phyloP scores from a whole-genome alignment of 441 rosid genomes.

The Raphanus hybrid region DNA sequence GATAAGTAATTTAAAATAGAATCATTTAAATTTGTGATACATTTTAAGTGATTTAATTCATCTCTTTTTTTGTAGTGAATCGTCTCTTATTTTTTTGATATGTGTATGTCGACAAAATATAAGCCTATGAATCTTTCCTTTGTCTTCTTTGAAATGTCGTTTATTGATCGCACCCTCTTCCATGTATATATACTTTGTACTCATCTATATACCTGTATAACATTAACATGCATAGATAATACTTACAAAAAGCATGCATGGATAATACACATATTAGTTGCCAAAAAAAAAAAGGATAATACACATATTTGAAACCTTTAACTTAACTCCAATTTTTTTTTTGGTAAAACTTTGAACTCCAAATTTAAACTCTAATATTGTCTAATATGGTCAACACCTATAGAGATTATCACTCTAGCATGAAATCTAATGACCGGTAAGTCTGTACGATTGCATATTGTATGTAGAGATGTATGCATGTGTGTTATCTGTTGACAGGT shows the following conservation, averaged over 20 bases:
- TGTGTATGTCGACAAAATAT: slow-evolving; percentile 11
- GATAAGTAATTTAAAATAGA: too few species aligned
- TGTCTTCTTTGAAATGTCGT: slow-evolving; percentile 47
- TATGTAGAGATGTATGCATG: neutral
- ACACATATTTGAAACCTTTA: slow-evolving; percentile 8
- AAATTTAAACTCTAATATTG: slow-evolving; percentile 11
- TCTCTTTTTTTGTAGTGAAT: neutral
- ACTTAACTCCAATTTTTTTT: neutral
- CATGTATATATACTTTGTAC: slow-evolving; percentile 6
- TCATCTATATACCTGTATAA: neutral
- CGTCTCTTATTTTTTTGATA: slow-evolving; percentile 31
- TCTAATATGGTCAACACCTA: slow-evolving; percentile 12
- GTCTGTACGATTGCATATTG: neutral
- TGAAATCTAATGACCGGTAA: slow-evolving; percentile 4
- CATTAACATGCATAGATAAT: slow-evolving; percentile 1
- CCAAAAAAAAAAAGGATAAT: neutral
- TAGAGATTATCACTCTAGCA: slow-evolving; percentile 1
- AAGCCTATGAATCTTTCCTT: slow-evolving; percentile 36
- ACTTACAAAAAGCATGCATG: neutral
- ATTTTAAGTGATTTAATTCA: too few species aligned
- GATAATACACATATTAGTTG: neutral
- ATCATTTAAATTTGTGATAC: too few species aligned
- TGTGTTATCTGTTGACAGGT: neutral
- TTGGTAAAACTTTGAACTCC: neutral
- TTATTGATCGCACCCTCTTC: slow-evolving; percentile 32